Base-by-base conservation (phyloP, 768 basidiomycete genomes). In the Podaxis sp. region DNA sequence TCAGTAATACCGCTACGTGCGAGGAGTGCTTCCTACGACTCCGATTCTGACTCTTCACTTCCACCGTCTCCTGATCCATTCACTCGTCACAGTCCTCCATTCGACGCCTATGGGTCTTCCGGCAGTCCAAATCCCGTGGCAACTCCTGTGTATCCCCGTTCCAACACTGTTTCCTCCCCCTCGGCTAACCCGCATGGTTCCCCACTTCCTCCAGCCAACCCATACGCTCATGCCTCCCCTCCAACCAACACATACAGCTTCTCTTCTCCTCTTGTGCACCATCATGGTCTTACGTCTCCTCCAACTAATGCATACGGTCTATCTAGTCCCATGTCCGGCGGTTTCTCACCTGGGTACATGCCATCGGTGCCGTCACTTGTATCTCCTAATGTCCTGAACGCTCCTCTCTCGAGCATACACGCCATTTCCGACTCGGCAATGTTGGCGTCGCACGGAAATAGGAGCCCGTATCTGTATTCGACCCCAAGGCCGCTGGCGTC, bases 391-490 rank as follows among this genome's bases (percentile, higher is more conserved):
- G 40, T 23, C 6, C 23, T 23, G 10, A 53, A 36, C 14, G 54
- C 11, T 13, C 13, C 52, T 40, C 52, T 54, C 37, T 35, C 54
- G 2, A 25, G 57, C 11, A 58, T 50, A 25, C 57, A 59, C 13
- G 21, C 25, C 32, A 28, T 51, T 18, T 32, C 50, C 6, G 50
- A 55, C 13, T 11, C 32, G 9, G 47, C 47, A 3, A 9, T 36
- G 7, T n/a, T 36, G 9, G 16, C 18, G 6, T 18, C 16, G 13
- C 52, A 53, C 18, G 59, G 59, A 11, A 62, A 57, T 18, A 64
- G 61, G 35, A 74, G 72, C 50, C 70, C 72, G 6, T 74, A 72
- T 40, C 59, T 69, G 28, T 72, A 71, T 63, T 57, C 58, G 10
- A 62, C 52, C 10, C 60, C 64, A n/a, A 62, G 48, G 13, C 44